Conservation (phyloP, 2,329 filamentous ascomycete genomes). For the Chrysosporium queenslandicum region DNA sequence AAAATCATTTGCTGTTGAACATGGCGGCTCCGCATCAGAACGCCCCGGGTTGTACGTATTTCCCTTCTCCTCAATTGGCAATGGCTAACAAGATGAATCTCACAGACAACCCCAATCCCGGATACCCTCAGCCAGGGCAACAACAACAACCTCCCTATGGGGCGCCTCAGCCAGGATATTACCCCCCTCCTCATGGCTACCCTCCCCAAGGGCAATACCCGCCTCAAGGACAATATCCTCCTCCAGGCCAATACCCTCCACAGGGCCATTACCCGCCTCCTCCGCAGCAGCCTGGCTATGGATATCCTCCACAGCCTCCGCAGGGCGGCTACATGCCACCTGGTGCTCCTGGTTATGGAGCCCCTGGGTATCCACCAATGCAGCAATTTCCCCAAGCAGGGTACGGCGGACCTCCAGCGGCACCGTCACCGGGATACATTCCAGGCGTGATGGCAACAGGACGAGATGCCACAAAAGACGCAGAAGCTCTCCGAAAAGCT, state of each 20-base stretch:
- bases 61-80: background rate
- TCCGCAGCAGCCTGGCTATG: conserved; percentile 9
- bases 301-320: conserved; percentile 8
- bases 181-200: conserved; percentile 4
- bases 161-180: conserved; percentile 13
- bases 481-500: conserved; percentile 58
- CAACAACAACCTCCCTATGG: conserved; percentile 4
- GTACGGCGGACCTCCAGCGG: conserved; percentile 36
- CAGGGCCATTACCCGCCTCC: conserved; percentile 13
- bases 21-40: conserved; percentile 5
- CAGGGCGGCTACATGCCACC: conserved; percentile 4
- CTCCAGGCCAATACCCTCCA: conserved; percentile 14
- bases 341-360: conserved; percentile 1
- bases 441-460: conserved; percentile 52
- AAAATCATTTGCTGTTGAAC: background rate
- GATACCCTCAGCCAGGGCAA: conserved; percentile 7
- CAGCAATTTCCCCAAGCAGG: conserved; percentile 10
- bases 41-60: conserved; percentile 3
- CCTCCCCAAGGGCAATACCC: conserved; percentile 16
- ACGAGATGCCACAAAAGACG: conserved; percentile 52
- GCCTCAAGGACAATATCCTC: conserved; percentile 14
- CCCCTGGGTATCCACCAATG: conserved; percentile 9
- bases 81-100: background rate
- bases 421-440: conserved; percentile 61
- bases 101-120: background rate